Conservation (phyloP, 129 eudicot genomes). For the Solidago caesia region DNA sequence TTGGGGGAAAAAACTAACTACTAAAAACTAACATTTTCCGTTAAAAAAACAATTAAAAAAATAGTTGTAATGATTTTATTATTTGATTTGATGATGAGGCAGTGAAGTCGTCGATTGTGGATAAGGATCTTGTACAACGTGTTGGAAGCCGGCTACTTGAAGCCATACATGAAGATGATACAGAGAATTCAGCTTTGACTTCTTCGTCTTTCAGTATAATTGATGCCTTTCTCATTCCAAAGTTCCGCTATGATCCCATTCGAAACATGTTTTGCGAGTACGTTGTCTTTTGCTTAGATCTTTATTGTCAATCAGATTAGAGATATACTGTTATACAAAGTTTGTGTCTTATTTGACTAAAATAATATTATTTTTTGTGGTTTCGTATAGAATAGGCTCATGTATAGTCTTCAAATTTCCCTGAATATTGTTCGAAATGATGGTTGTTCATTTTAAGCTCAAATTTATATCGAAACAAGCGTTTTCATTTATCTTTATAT, state of each 20-base stretch:
- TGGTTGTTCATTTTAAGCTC: constrained; percentile 7
- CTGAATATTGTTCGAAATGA: background rate
- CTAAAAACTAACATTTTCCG: too few species aligned
- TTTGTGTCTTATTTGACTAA: too few species aligned
- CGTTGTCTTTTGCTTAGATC: constrained; percentile 16
- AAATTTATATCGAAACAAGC: background rate
- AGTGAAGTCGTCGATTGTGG: constrained; percentile 92
- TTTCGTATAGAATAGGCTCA: background rate
- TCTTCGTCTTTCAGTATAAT: constrained; percentile 50
- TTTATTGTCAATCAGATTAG: too few species aligned
- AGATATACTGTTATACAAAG: too few species aligned
- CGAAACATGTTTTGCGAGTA: constrained; percentile 73
- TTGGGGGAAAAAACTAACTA: too few species aligned
- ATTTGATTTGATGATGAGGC: constrained; percentile 18
- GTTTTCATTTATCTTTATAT: background rate
- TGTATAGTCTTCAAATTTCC: background rate
- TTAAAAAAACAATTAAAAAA: too few species aligned
- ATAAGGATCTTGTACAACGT: constrained; percentile 59
- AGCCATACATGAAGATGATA: constrained; percentile 46
- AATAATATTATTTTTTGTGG: background rate
- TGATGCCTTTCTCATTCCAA: constrained; percentile 67
- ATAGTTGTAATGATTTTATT: background rate
- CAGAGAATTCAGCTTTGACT: constrained; percentile 20
- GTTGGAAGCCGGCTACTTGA: constrained; percentile 46
- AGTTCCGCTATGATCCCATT: constrained; percentile 73